Evolutionary conservation across 371 early-diverging fungal genomes (phyloP), one percentile per base, ranked within the genome.

Genomic region (Circinella minor): DNA sequence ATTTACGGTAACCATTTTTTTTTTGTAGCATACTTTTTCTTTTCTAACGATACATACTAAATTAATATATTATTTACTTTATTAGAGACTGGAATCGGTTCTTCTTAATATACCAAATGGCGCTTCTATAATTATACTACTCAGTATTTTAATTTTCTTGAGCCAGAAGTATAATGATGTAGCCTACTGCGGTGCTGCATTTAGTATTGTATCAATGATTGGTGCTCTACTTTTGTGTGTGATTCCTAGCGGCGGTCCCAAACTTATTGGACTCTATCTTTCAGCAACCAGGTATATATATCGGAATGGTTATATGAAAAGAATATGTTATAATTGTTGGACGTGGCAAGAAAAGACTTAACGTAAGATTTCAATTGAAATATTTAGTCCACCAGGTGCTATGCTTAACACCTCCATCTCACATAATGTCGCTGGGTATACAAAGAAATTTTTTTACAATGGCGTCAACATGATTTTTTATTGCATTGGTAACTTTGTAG

Each of bases 391-490:
- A 27, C 27, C 27, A 1, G 27, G 27, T 27, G 27, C 27, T 27
- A 27, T 73, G 20, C 55, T 72, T 4, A 61, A 67, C 15, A 65
- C 66, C 14, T 36, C 47, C 3, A 59, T 73, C 17, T 60, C 73
- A 3, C 46, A 47, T 43, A 73, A 73, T 63, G 66, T 66, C 20
- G 48, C 59, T 20, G 73, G 73, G 0, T 73, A 73, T 48, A 73
- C 73, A 36, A 73, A 73, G 57, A 73, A 73, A 54, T 69, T 73
- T 11, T 69, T 65, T 36, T 66, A 66, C 51, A 73, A 65, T 14
- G 63, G 65, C 39, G 66, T 61, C 3, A 62, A 66, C 15, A 18
- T 71, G n/a, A 49, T 62, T 15, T 61, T 54, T 14, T 70, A 70
- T 49, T 66, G 66, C 20, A 47, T 69, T 65, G 71, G 70, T 8